A percentile compares a stretch with the other conserved stretches of the same genome.
These are phyloP conservation scores for Sanghuangporus sanghuang DNA, from an alignment of 1,284 basidiomycete genomes.

Conservation along the genomic window DNA sequence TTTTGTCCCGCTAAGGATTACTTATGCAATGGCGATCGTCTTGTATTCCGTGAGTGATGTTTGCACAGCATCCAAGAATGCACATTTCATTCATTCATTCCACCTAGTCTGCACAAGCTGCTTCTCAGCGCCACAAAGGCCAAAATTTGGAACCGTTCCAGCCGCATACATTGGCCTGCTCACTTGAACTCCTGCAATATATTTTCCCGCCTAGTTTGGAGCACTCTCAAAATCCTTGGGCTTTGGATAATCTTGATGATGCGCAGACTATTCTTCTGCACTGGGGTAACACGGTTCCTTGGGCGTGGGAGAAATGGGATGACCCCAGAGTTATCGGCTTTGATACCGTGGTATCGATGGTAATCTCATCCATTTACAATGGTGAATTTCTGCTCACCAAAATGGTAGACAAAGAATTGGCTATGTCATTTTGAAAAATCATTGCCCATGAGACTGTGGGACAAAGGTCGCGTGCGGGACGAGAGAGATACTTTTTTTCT, in stretches of 20 bases:
- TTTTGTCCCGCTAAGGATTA: background rate
- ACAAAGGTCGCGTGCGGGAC: background rate
- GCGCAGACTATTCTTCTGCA: constrained; percentile 44
- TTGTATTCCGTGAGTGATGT: constrained; percentile 10
- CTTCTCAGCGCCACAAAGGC: background rate
- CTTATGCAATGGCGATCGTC: constrained; percentile 10
- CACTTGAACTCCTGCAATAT: constrained; percentile 42
- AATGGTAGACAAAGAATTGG: constrained; percentile 47
- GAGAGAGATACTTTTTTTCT: background rate
- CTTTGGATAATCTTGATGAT: constrained; percentile 33
- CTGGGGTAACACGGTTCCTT: constrained; percentile 49
- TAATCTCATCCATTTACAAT: constrained; percentile 26
- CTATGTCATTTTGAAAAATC: constrained; percentile 30
- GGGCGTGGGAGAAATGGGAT: constrained; percentile 61
- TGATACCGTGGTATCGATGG: constrained; percentile 45
- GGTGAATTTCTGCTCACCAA: background rate
- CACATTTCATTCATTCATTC: background rate
- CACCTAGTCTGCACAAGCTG: constrained; percentile 2
- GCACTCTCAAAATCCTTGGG: constrained; percentile 18
- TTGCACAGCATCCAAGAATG: no score
- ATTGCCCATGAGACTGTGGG: background rate
- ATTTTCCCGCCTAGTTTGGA: constrained; percentile 22
- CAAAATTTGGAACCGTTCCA: constrained; percentile 27
- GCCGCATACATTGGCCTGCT: constrained; percentile 40
- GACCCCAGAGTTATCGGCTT: constrained; percentile 45